These are phyloP conservation scores for Pestalotiopsis fici DNA, from an alignment of 2,329 filamentous ascomycete genomes.

Conservation along the genomic window DNA sequence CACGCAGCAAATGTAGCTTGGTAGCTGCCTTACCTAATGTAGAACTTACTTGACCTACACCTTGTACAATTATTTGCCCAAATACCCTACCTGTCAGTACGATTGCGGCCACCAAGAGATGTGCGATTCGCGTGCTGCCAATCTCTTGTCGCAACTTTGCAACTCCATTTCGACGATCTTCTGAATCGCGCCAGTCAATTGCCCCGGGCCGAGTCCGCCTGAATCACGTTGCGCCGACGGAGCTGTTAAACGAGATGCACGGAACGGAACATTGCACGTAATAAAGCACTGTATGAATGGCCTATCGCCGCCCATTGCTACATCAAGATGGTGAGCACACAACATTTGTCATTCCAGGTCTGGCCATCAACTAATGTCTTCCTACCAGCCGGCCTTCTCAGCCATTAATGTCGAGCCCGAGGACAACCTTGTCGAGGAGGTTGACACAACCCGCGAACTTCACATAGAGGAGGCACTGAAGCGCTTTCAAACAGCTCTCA, in stretches of 20 bases:
- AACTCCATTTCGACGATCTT: background rate
- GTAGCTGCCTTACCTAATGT: too few species aligned
- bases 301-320: background rate
- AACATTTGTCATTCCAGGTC: background rate
- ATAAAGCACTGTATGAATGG: background rate
- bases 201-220: background rate
- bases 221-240: background rate
- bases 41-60: too few species aligned
- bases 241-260: background rate
- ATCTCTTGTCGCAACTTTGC: background rate
- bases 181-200: background rate
- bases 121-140: background rate
- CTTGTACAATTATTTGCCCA: too few species aligned
- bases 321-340: background rate
- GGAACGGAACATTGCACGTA: background rate
- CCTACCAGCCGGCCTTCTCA: constrained; percentile 67
- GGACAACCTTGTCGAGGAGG: constrained; percentile 84
- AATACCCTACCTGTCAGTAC: too few species aligned
- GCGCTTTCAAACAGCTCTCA: constrained; percentile 87
- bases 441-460: constrained; percentile 94
- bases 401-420: constrained; percentile 94
- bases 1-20: background rate
- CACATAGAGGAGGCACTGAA: constrained; percentile 97
- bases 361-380: constrained; percentile 4
- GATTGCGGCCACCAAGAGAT: too few species aligned